Percentiles rank a stretch among this genome's conserved stretches.
These are phyloP conservation scores for Plantago elongata DNA, from an alignment of 257 asterid species.

Conservation along the genomic window DNA sequence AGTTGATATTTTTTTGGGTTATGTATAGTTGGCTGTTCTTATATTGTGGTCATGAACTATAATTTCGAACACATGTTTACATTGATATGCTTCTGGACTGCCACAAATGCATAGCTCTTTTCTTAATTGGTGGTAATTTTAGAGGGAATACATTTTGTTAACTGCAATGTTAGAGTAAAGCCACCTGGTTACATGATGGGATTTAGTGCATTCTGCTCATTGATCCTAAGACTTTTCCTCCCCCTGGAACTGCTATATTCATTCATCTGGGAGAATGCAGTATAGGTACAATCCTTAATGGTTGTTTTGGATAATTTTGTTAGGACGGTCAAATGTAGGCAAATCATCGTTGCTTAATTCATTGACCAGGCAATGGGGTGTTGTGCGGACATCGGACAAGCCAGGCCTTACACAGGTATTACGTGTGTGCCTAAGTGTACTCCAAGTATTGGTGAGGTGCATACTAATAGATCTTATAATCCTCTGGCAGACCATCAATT, in stretches of 20 bases:
- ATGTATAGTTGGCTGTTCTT: conserved; percentile 5
- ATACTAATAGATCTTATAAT: conserved; percentile 20
- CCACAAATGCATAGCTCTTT: conserved; percentile 2
- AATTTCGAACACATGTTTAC: not conserved
- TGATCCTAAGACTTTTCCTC: not conserved
- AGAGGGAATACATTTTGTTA: conserved; percentile 1
- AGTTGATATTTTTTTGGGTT: conserved; percentile 6
- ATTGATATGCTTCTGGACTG: conserved; percentile 11
- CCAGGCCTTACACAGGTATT: conserved; percentile 97
- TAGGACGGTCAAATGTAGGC: conserved; percentile 97
- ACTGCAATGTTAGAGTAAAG: conserved; percentile 10
- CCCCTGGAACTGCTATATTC: conserved; percentile 6
- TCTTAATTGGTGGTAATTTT: not conserved
- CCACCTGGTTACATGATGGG: conserved; percentile 12
- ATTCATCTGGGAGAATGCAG: conserved; percentile 13
- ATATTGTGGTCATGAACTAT: not conserved
- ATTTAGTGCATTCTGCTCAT: conserved; percentile 14
- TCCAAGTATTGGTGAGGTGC: conserved; percentile 11
- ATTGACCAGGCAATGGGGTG: conserved; percentile 97
- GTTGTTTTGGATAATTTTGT: conserved; percentile 17
- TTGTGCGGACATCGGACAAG: conserved; percentile 93
- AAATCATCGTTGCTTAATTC: conserved; percentile 89
- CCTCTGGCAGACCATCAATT: conserved; percentile 67
- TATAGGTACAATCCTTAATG: conserved; percentile 10
- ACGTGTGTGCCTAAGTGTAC: conserved; percentile 19